phyloP scores from a whole-genome alignment of 2,329 filamentous ascomycete genomes.

The Claviceps humidiphila region DNA sequence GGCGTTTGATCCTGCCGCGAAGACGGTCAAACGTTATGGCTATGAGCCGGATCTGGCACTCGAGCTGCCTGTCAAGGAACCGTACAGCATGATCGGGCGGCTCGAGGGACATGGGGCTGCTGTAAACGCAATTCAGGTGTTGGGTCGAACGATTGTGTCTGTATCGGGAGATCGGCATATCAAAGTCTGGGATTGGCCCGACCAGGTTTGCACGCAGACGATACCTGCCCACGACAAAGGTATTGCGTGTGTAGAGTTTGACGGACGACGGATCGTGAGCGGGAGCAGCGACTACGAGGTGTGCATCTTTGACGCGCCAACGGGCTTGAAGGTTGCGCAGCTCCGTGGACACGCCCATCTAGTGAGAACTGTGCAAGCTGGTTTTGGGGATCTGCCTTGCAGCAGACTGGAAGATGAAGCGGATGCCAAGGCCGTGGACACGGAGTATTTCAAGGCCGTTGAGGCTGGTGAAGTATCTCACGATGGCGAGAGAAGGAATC shows the following conservation, averaged over 20 bases:
- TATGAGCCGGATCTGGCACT: slow-evolving; percentile 33
- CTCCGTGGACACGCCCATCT: slow-evolving; percentile 70
- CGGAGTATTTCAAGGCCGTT: slow-evolving; percentile 52
- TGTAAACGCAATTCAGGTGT: slow-evolving; percentile 90
- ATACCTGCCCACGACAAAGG: slow-evolving; percentile 84
- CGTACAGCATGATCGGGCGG: slow-evolving; percentile 66
- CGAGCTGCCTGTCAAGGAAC: slow-evolving; percentile 39
- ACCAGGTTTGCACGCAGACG: slow-evolving; percentile 61
- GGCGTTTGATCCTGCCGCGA: slow-evolving; percentile 38
- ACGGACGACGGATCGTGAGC: slow-evolving; percentile 83
- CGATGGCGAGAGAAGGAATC: slow-evolving; percentile 18
- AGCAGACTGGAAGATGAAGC: slow-evolving; percentile 61
- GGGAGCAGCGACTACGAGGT: slow-evolving; percentile 95
- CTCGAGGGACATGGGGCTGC: slow-evolving; percentile 79
- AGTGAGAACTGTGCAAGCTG: slow-evolving; percentile 88
- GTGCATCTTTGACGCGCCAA: slow-evolving; percentile 81
- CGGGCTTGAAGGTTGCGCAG: slow-evolving; percentile 79
- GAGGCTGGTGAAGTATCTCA: slow-evolving; percentile 35
- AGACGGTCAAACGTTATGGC: slow-evolving; percentile 39
- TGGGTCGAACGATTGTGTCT: slow-evolving; percentile 76
- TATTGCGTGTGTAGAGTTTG: slow-evolving; percentile 95
- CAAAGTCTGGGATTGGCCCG: slow-evolving; percentile 87
- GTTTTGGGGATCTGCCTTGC: slow-evolving; percentile 78
- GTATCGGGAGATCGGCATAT: slow-evolving; percentile 89
- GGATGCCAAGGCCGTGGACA: slow-evolving; percentile 61